phyloP scores from a whole-genome alignment of 192 early-diverging fungal species.

The Paraglomus brasilianum region DNA sequence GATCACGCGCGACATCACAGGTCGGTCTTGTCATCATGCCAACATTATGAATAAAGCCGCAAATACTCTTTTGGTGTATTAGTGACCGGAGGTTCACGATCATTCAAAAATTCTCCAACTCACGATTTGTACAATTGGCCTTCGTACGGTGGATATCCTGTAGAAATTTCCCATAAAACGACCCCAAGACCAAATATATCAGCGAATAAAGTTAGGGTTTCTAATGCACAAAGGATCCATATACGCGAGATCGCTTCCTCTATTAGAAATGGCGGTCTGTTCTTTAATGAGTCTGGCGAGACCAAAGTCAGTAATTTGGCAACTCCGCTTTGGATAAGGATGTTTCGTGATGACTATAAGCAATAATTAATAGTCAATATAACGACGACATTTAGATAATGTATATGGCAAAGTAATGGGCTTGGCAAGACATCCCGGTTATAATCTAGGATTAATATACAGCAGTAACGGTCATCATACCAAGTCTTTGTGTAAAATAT shows the following conservation, averaged over 20 bases:
- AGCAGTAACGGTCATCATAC: too few relatives aligned
- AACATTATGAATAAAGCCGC: constrained; percentile 41
- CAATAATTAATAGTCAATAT: too few relatives aligned
- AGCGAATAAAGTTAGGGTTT: not conserved
- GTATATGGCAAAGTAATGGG: not conserved
- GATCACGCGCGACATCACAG: too few relatives aligned
- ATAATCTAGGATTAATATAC: not conserved
- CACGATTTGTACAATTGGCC: constrained; percentile 5
- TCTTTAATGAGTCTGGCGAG: not conserved
- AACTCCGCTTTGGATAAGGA: not conserved
- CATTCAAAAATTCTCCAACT: too few relatives aligned
- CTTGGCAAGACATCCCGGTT: not conserved
- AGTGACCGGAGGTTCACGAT: constrained; percentile 32
- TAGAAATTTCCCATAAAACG: constrained; percentile 45
- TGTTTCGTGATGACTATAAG: constrained; percentile 16
- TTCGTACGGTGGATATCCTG: constrained; percentile 29
- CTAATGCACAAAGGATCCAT: not conserved
- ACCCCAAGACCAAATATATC: constrained; percentile 47
- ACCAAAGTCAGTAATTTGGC: constrained; percentile 21
- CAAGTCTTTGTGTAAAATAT: constrained; percentile 23
- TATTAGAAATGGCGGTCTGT: not conserved
- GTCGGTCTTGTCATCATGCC: constrained; percentile 27
- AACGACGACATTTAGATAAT: too few relatives aligned
- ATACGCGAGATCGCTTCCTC: constrained; percentile 8
- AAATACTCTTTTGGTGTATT: constrained; percentile 42